Evolutionary conservation across 176 grass and related monocot genomes (phyloP), one percentile per base, ranked within the genome.

Genomic region (Rhynchospora breviuscula): DNA sequence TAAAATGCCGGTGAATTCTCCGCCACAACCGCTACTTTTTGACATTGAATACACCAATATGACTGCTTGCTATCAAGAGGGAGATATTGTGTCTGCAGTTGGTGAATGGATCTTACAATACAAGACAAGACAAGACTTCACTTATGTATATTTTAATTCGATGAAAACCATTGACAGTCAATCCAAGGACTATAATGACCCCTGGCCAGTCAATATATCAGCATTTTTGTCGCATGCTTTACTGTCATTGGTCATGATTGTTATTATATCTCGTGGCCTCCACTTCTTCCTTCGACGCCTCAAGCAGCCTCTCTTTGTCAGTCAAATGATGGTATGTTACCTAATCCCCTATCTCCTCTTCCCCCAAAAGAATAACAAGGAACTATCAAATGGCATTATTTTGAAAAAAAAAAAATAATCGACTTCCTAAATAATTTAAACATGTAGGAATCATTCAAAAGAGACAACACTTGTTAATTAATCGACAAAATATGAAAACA

Each of bases 241-340:
- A n/a, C 7, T 63, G 8, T 29, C 45, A 31, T 2, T 80, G 15
- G 31, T 80, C 48, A 56, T 80, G 31, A 59, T 80, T 1, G 17
- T 80, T 44, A 7, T 19, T 18, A n/a, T 62, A 10, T 63, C 78
- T 80, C 78, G 43, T 23, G 26, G 19, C 15, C 12, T 80, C 17
- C 78, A 80, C 14, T 31, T 59, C 14, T 60, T 58, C 45, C 53
- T 80, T 43, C 78, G 56, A 15, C 14, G 17, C 18, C 6, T 80
- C 13, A 58, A 58, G 14, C 78, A 80, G 17, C 9, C 71, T 1
- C 71, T 49, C 54, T 40, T 80, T 10, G 54, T 61, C 56, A 60
- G 78, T 43, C 78, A 80, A 80, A 40, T 80, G 52, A 80, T 63
- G n/a, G 78, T 80, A 80, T 18, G 78, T 33, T 7, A 68, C 14